phyloP scores from a whole-genome alignment of 768 basidiomycete species.

The Leccinellum luteum region DNA sequence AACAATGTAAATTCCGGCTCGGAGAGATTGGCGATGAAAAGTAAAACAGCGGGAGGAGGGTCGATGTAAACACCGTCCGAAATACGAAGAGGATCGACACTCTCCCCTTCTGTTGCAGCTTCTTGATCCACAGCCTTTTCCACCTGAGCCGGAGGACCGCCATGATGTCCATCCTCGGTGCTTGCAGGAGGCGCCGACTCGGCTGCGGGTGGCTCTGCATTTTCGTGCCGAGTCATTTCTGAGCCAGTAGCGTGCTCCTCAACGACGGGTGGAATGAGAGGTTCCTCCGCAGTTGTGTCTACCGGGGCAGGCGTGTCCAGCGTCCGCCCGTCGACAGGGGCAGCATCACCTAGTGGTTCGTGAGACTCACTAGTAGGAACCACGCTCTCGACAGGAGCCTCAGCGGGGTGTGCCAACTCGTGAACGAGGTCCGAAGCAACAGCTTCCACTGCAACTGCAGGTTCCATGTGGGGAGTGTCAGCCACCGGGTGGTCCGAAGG shows the following conservation, averaged over 20 bases:
- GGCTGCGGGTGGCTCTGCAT: slow-evolving; percentile 4
- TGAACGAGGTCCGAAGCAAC: slow-evolving; percentile 5
- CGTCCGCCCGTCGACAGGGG: slow-evolving; percentile 3
- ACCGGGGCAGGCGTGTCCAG: slow-evolving; percentile 4
- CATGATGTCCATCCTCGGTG: slow-evolving; percentile 6
- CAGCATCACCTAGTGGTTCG: slow-evolving; percentile 10
- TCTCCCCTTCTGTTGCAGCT: slow-evolving; percentile 11
- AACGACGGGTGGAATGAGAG: not conserved
- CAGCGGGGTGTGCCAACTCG: slow-evolving; percentile 8
- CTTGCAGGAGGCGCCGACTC: slow-evolving; percentile 10
- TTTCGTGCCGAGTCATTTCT: slow-evolving; percentile 13
- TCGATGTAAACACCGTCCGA: slow-evolving; percentile 72
- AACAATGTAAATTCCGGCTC: slow-evolving; percentile 50
- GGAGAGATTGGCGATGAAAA: slow-evolving; percentile 42
- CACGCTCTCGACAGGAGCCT: slow-evolving; percentile 2
- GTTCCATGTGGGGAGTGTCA: slow-evolving; percentile 19
- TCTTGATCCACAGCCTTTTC: slow-evolving; percentile 13
- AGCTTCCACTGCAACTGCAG: slow-evolving; percentile 6
- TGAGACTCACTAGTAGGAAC: slow-evolving; percentile 21
- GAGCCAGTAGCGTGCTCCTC: slow-evolving; percentile 4
- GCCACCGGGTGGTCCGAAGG: slow-evolving; percentile 17
- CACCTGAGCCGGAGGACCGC: slow-evolving; percentile 2
- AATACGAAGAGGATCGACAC: slow-evolving; percentile 52
- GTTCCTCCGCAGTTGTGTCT: slow-evolving; percentile 4
- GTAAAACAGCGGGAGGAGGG: slow-evolving; percentile 66